Percentiles rank a stretch among this genome's conserved stretches.
Conservation (phyloP, 1,284 basidiomycete genomes). For the Retiboletus flavoniger region DNA sequence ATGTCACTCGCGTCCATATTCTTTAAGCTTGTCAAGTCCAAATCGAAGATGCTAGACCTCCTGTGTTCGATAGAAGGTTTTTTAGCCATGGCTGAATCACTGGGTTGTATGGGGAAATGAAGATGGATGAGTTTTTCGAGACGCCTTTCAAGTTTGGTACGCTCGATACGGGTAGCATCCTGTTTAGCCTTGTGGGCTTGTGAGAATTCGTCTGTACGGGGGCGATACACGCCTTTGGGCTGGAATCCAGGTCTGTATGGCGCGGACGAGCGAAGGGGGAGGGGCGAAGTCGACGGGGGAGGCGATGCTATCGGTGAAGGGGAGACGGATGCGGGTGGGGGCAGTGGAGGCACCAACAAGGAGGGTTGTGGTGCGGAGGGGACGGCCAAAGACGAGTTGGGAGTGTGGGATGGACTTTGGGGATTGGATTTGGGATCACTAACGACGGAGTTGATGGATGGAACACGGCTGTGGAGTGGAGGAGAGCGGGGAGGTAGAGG, state of each 20-base stretch:
- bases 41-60: conserved; percentile 69
- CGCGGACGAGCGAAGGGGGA: conserved; percentile 35
- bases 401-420: conserved; percentile 14
- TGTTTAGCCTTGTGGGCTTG: conserved; percentile 52
- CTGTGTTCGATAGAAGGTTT: conserved; percentile 29
- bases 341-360: neutral
- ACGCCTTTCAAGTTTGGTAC: conserved; percentile 75
- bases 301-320: conserved; percentile 31
- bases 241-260: conserved; percentile 72
- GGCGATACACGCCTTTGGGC: conserved; percentile 62
- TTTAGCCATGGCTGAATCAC: conserved; percentile 24
- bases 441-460: conserved; percentile 23
- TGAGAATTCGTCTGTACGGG: conserved; percentile 78
- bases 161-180: conserved; percentile 70
- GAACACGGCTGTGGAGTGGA: conserved; percentile 25
- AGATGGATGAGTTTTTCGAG: conserved; percentile 83
- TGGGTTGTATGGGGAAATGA: conserved; percentile 61
- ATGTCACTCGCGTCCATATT: conserved; percentile 61
- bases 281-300: conserved; percentile 20
- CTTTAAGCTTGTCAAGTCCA: conserved; percentile 51
- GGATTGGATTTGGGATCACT: conserved; percentile 16
- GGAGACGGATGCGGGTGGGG: conserved; percentile 12
- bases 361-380: conserved; percentile 3
- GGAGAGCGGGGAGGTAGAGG: conserved; percentile 16
- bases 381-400: conserved; percentile 1